A percentile compares a stretch with the other conserved stretches of the same genome.
Evolutionary conservation across 2,329 filamentous ascomycete species (phyloP).

Genomic region (Exophiala dermatitidis): DNA sequence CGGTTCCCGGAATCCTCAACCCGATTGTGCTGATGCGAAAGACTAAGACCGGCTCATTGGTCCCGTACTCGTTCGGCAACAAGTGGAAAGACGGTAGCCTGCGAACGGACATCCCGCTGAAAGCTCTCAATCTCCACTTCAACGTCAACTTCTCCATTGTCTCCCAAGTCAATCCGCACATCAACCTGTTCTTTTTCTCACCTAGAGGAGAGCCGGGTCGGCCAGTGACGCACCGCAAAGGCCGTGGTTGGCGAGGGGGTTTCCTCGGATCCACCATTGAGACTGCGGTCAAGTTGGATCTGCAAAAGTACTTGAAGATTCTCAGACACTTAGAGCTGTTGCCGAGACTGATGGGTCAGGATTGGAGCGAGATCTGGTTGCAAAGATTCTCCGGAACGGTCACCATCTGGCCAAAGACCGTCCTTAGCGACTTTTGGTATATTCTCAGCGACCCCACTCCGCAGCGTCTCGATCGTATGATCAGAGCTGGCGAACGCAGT

Average conservation of each 20-base stretch:
- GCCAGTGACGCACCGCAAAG: slow-evolving; percentile 87
- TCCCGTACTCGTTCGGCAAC: slow-evolving; percentile 92
- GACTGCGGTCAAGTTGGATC: slow-evolving; percentile 90
- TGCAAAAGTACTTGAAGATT: slow-evolving; percentile 97
- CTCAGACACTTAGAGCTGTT: slow-evolving; percentile 86
- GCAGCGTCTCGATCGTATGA: slow-evolving; percentile 72
- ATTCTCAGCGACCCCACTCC: slow-evolving; percentile 79
- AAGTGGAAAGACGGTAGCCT: slow-evolving; percentile 98
- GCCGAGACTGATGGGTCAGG: slow-evolving; percentile 81
- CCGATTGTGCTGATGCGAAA: slow-evolving; percentile 92
- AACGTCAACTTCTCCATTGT: slow-evolving; percentile 97
- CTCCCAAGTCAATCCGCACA: slow-evolving; percentile 83
- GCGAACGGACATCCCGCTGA: slow-evolving; percentile 89
- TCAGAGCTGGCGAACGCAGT: slow-evolving; percentile 81
- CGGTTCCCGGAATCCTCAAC: slow-evolving; percentile 91
- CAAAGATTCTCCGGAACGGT: slow-evolving; percentile 92
- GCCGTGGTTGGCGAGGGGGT: slow-evolving; percentile 90
- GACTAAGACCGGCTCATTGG: slow-evolving; percentile 64
- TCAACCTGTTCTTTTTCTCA: slow-evolving; percentile 98
- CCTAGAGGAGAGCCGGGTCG: slow-evolving; percentile 85
- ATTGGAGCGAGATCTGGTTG: slow-evolving; percentile 95
- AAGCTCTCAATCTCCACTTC: slow-evolving; percentile 90
- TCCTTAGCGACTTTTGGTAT: slow-evolving; percentile 70
- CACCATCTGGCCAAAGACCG: slow-evolving; percentile 87
- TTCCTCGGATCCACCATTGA: slow-evolving; percentile 88